These are phyloP conservation scores for Themeda triandra DNA, from an alignment of 176 grass and related monocot genomes.

Conservation along the genomic window DNA sequence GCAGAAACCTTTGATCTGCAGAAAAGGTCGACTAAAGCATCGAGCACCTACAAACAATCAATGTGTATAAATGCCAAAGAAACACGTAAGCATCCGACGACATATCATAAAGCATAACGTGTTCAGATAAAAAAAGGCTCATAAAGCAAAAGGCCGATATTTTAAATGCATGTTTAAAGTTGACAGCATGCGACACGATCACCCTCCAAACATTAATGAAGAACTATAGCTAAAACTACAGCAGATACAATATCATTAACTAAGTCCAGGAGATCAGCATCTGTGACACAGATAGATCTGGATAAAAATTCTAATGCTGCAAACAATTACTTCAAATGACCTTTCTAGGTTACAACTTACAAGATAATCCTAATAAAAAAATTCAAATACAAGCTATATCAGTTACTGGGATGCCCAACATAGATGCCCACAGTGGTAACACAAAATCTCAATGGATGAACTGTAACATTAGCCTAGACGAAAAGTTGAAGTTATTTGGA, in stretches of 20 bases:
- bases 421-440: background rate
- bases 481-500: background rate
- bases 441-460: background rate
- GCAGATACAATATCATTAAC: constrained; percentile 5
- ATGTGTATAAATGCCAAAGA: constrained; percentile 6
- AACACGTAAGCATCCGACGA: constrained; percentile 3
- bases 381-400: background rate
- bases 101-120: background rate
- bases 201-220: background rate
- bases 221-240: background rate
- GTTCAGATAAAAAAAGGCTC: constrained; percentile 7
- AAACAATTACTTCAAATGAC: background rate
- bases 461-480: background rate
- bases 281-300: background rate
- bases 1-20: constrained; percentile 82
- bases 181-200: constrained; percentile 13
- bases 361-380: background rate
- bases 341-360: background rate
- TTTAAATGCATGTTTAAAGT: background rate
- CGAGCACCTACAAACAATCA: constrained; percentile 81
- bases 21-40: constrained; percentile 82
- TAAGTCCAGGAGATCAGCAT: constrained; percentile 14
- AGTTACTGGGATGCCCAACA: background rate
- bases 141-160: background rate
- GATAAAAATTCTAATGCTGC: background rate